Base-by-base conservation (phyloP, 225 moss, liverwort and hornwort species). In the Marchantia polymorpha region DNA sequence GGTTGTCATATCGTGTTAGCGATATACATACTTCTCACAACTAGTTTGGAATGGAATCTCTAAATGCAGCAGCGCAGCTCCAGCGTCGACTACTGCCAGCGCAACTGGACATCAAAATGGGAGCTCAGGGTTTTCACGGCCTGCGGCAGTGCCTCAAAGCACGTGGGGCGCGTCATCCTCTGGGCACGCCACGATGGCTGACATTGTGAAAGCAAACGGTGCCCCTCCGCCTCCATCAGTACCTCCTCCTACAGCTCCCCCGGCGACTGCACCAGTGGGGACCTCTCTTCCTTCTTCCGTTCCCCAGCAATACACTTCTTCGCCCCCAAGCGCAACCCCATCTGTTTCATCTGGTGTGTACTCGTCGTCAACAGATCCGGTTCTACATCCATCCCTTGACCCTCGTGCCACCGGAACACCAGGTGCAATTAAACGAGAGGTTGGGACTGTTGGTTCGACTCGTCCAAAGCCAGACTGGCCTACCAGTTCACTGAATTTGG, bases 371-470 rank as follows among this genome's bases (percentile, higher is more conserved):
- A 83, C 88, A 74, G 89, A 89, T 76, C 88, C 91, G 47, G 91
- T 91, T 17, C 91, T 91, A 73, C 88, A 84, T 79, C 85, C 89
- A 30, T 85, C 84, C 22, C 81, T 88, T 50, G 97, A 94, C 83
- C 81, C 83, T 23, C 87, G 88, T 49, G 83, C 87, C 13, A 80
- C 83, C 71, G 89, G 91, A 70, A 74, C 75, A 30, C 86, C 92
- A 77, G 91, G 88, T 83, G 90, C 92, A 15, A 73, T 90, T 58
- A 86, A 91, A 49, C 87, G 92, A 58, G 88, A 89, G 26, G 80
- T 91, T 77, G 94, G 96, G 49, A 89, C 91, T 53, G 89, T 90
- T 64, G 91, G 92, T 51, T 89, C 88, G 52, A 94, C 94, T 78
- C 91, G 93, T 22, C 86, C 88, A 30, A 85, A 92, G 16, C 93